Base-by-base conservation (phyloP, 805 yeast species). In the Peterozyma toletana region DNA sequence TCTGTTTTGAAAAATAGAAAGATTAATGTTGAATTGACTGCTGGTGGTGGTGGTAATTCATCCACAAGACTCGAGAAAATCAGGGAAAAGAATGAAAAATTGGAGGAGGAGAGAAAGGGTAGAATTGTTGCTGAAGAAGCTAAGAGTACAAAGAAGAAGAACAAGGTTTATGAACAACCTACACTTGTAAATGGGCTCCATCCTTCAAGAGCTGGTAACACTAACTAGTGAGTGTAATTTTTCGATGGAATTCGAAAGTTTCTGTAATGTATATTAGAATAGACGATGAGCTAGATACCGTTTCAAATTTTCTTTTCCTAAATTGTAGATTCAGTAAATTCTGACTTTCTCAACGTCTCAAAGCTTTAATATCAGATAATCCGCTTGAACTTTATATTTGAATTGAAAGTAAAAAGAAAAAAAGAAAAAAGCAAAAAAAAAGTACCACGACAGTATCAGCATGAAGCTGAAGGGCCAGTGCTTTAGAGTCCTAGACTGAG, bases 1-100 rank as follows among this genome's bases (percentile, higher is more conserved):
- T 72, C 91, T 3, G 54, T 68, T 9, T 59, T 91, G 50, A 73
- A 77, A 45, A 72, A 75, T 37, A 73, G 96, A 52, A 87, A 82
- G 60, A 90, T 93, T 56, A 93, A 93, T 57, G 97, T 93, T 33
- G 99, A 93, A 61, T 72, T 93, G 54, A 93, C 98, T 2, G 99
- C 88, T 41, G 99, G 99, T 45, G 99, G 99, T 36, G 99, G 99
- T 39, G 97, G 97, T 45, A 91, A 91, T 60, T 80, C 95, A 9
- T 67, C 73, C 46, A 71, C 67, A 36, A 68, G 95, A 56, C 53
- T 77, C 39, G 73, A 76, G 44, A 93, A 93, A 63, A 72, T 93
- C 53, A 77, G 78, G 56, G 76, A 74, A 40, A 91, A 91, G 70
- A 91, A 91, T 60, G 83, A 77, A 38, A 82, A 81, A 55, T 66